Conservation (phyloP, 148 eudicot species). For the Fagopyrum tataricum region DNA sequence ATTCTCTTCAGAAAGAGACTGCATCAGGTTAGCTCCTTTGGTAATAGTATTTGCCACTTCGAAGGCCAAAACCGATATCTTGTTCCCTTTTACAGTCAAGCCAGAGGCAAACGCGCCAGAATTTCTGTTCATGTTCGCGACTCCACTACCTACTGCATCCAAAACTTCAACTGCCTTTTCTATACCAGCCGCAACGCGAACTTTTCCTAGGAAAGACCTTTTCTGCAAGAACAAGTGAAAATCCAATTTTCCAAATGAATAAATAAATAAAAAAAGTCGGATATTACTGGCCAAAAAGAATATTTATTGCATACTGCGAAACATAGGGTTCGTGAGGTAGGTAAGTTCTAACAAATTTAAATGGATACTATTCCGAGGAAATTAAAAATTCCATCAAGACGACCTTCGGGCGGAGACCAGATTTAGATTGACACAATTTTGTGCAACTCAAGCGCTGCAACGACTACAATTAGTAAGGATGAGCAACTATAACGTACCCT, state of each 20-base stretch:
- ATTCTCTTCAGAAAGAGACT: constrained; percentile 70
- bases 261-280: neutral
- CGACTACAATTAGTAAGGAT: neutral
- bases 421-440: neutral
- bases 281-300: neutral
- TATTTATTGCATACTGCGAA: neutral
- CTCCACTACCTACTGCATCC: constrained; percentile 86
- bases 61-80: constrained; percentile 71
- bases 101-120: constrained; percentile 71
- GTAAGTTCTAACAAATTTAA: no score
- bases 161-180: constrained; percentile 86
- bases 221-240: constrained; percentile 6
- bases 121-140: constrained; percentile 51
- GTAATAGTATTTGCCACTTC: constrained; percentile 93
- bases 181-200: constrained; percentile 33
- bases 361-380: neutral
- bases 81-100: constrained; percentile 57
- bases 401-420: neutral
- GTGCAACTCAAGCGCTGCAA: neutral
- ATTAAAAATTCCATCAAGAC: neutral
- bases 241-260: neutral
- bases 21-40: constrained; percentile 75
- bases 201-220: constrained; percentile 72
- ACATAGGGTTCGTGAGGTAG: neutral
- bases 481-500: constrained; percentile 4